Conservation (phyloP, 805 yeast species). For the Crinitomyces ghanaensis region DNA sequence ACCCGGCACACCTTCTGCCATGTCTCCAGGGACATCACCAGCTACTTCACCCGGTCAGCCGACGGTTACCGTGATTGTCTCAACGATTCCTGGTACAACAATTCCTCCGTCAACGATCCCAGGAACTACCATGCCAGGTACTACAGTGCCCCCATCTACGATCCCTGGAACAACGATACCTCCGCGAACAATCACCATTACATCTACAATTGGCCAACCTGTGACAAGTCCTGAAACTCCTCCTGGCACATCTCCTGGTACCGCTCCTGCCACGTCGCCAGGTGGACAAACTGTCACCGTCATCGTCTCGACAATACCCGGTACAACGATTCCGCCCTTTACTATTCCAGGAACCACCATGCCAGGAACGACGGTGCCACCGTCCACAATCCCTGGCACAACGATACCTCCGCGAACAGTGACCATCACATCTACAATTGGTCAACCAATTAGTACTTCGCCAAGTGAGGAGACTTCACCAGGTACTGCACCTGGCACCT, state of each 20-base stretch:
- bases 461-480: neutral
- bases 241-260: neutral
- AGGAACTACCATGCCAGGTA: conserved; percentile 7
- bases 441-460: neutral
- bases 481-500: neutral
- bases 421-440: neutral
- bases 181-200: conserved; percentile 2
- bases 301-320: conserved; percentile 6
- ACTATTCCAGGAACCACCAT: conserved; percentile 7
- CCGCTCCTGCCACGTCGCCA: neutral
- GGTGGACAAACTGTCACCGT: conserved; percentile 1
- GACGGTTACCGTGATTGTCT: conserved; percentile 1
- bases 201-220: neutral
- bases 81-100: conserved; percentile 7
- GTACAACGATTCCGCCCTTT: conserved; percentile 5
- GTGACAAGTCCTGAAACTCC: conserved; percentile 2
- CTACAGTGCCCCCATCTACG: conserved; percentile 7
- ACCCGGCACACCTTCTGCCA: neutral
- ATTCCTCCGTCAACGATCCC: conserved; percentile 12
- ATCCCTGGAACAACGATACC: conserved; percentile 7
- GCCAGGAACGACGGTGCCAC: conserved; percentile 4
- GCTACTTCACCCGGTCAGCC: no score
- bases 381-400: conserved; percentile 3
- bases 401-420: conserved; percentile 1
- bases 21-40: neutral